Evolutionary conservation across 1,284 basidiomycete species (phyloP), one percentile per base, ranked within the genome.

Genomic region (Mycosarcoma maydis): DNA sequence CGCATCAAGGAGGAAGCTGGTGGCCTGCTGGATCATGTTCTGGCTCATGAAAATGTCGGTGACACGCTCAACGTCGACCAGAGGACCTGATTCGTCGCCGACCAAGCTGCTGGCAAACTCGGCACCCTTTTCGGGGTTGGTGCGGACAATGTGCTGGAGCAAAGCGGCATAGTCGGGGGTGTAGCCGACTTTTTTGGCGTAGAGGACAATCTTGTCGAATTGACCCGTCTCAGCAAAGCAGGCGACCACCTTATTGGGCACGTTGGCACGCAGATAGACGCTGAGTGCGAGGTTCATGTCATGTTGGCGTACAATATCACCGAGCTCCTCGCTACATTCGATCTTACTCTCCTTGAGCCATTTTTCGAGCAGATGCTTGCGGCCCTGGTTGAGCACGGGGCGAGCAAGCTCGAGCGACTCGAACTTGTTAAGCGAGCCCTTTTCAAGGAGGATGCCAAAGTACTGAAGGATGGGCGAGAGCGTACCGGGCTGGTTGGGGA

Each of bases 271-370:
- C 27, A 98, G 89, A 83, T 99, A 99, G 60, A 99, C 94, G 71
- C 94, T 96, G 48, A 99, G 87, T n/a, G 96, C 96, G 56, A 99
- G 88, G 6, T 93, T 98, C 91, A 98, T 94, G 83, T 99, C 96
- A 82, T 94, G 90, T 42, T 90, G 84, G 47, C 96, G 90, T 53
- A 98, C 96, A 69, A 98, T 92, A 83, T 99, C 96, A 60, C 96
- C 96, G 17, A 99, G 89, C 84, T 99, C 95, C 84, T 98, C 96
- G 78, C 90, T 93, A 85, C 96, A 98, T 65, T 96, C 95, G 69
- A 99, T 90, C 88, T 98, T 99, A 86, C 97, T 97, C 86, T 98
- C 96, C 85, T 99, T 99, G 72, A 98, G 85, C 96, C 96, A 99
- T 82, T 98, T 98, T 85, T 99, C 96, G 23, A 99, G 86, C 40